Conservation (phyloP, 2,329 filamentous ascomycete genomes). For the Davidsoniella australis region DNA sequence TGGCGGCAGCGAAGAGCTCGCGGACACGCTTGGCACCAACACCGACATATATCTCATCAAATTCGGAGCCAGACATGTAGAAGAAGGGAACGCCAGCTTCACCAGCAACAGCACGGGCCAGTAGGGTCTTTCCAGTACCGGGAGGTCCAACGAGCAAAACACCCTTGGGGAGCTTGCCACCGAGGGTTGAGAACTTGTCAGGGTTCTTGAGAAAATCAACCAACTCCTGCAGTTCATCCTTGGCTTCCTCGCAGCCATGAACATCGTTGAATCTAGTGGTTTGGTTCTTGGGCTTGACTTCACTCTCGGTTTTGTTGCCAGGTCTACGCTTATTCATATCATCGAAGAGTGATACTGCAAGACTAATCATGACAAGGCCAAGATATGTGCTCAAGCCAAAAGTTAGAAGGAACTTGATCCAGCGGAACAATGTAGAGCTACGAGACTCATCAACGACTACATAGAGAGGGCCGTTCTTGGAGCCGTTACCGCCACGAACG, state of each 20-base stretch:
- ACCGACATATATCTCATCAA: conserved; percentile 95
- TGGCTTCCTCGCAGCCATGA: conserved; percentile 93
- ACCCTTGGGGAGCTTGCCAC: conserved; percentile 92
- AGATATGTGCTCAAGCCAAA: conserved; percentile 69
- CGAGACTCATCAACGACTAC: conserved; percentile 89
- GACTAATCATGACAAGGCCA: conserved; percentile 59
- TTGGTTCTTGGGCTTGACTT: conserved; percentile 85
- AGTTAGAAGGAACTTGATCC: conserved; percentile 70
- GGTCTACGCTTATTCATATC: conserved; percentile 60
- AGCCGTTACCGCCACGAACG: conserved; percentile 42
- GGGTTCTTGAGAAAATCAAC: conserved; percentile 93
- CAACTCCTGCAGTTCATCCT: conserved; percentile 91
- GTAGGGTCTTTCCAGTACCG: conserved; percentile 90
- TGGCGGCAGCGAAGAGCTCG: conserved; percentile 73
- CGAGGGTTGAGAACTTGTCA: conserved; percentile 80
- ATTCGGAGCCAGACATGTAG: conserved; percentile 99
- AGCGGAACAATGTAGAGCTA: conserved; percentile 66
- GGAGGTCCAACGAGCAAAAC: conserved; percentile 88
- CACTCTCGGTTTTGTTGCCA: conserved; percentile 53
- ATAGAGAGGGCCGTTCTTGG: conserved; percentile 74
- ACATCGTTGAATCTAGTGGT: conserved; percentile 84
- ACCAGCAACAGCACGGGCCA: conserved; percentile 87
- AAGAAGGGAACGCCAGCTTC: conserved; percentile 98
- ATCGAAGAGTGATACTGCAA: conserved; percentile 49
- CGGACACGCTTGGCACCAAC: conserved; percentile 93